Evolutionary conservation across 257 asterid species (phyloP).

Genomic region (Solanum ossicruentum): DNA sequence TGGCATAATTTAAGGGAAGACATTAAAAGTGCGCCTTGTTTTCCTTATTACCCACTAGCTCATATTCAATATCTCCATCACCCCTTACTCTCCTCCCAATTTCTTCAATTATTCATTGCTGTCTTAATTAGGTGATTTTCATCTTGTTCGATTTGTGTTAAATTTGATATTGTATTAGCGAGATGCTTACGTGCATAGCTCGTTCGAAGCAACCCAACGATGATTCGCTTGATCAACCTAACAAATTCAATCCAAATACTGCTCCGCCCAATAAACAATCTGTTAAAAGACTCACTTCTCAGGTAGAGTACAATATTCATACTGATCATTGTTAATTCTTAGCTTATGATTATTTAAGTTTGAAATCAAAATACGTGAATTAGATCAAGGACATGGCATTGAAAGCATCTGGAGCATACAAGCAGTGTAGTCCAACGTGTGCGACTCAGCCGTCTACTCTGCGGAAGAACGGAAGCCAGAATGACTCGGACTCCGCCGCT

Average conservation of each 20-base stretch:
- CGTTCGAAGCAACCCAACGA: constrained; percentile 48
- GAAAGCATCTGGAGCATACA: constrained; percentile 95
- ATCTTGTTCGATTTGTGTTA: background rate
- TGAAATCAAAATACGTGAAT: background rate
- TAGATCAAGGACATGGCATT: constrained; percentile 92
- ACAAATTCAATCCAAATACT: constrained; percentile 18
- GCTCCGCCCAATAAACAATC: constrained; percentile 39
- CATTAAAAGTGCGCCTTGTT: constrained; percentile 13
- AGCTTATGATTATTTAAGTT: no score
- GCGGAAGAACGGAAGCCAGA: constrained; percentile 20
- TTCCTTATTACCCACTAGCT: background rate
- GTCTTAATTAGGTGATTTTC: no score
- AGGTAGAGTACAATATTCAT: constrained; percentile 28
- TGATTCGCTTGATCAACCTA: constrained; percentile 32
- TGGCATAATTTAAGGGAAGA: constrained; percentile 40
- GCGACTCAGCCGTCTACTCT: constrained; percentile 32
- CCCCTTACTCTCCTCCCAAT: background rate
- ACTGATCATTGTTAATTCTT: background rate
- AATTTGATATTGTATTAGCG: background rate
- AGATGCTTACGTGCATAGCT: constrained; percentile 92
- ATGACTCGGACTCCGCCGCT: constrained; percentile 26
- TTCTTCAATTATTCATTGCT: background rate
- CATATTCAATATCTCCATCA: background rate
- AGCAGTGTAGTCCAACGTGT: constrained; percentile 60
- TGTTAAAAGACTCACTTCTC: constrained; percentile 55